Evolutionary conservation across 306 rosid species (phyloP), one percentile per base, ranked within the genome.

Genomic region (Ormosia semicastrata): DNA sequence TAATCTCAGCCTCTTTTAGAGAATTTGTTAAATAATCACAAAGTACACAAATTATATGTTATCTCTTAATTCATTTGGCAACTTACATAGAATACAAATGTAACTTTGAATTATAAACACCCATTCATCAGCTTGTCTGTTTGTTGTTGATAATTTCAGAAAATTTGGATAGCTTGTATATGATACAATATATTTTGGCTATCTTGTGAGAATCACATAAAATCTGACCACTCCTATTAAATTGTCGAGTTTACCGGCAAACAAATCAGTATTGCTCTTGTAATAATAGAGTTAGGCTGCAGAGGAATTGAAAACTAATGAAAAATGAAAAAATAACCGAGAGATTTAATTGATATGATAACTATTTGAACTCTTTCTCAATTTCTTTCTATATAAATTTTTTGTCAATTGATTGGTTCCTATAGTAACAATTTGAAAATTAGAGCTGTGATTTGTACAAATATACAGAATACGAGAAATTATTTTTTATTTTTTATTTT

Each of bases 81-180:
- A 44, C 59, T 57, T 43, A 3, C 37, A 4, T 1, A 33, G 6
- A 32, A 68, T 10, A 56, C 52, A 46, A 43, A 58, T 9, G 40
- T 78, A 71, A 80, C 6, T 80, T 80, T 78, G 11, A 46, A 46
- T 70, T 70, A 14, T 80, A 59, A 71, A 58, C 37, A 41, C 36
- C 70, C 12, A 10, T 4, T 18, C n/a, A 40, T 29, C 15, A 62
- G 33, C 29, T 59, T 58, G 57, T 36, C 43, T n/a, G 2, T 41
- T 33, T 24, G 6, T 40, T 43, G 41, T 14, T 56, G 46, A 68
- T 54, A 15, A 15, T 24, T 39, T 13, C 8, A 30, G 32, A 37
- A 37, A 39, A 41, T 43, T 43, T 29, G 43, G 36, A 52, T 60
- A 18, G 80, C 70, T 64, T 1, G 47, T 10, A 50, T 70, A 50